phyloP scores from a whole-genome alignment of 129 eudicot genomes.

The Pulicaria dysenterica region DNA sequence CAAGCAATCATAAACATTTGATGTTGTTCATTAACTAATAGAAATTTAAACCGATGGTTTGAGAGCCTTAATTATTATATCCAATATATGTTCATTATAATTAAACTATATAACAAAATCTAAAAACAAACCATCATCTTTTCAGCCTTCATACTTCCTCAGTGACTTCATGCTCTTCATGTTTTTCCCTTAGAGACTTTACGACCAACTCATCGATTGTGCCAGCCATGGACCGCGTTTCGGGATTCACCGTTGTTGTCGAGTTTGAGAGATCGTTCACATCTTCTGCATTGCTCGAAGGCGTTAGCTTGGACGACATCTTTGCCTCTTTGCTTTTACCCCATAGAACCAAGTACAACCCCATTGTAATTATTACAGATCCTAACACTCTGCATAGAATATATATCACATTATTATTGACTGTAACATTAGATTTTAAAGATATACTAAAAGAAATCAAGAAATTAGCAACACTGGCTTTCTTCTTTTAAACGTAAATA shows the following conservation, averaged over 20 bases:
- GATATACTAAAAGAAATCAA: background rate
- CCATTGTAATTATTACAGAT: slow-evolving; percentile 38
- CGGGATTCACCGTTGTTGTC: background rate
- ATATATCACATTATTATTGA: background rate
- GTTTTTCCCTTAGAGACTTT: slow-evolving; percentile 1
- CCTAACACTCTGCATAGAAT: slow-evolving; percentile 51
- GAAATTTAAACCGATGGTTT: too few species aligned
- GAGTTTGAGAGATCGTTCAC: background rate
- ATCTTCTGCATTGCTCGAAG: slow-evolving; percentile 26
- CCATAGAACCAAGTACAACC: slow-evolving; percentile 73
- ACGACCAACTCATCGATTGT: slow-evolving; percentile 10
- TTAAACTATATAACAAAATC: background rate
- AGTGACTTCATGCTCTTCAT: background rate
- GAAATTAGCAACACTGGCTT: background rate
- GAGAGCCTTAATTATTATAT: background rate
- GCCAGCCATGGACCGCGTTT: background rate
- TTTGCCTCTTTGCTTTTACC: slow-evolving; percentile 55
- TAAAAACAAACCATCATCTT: background rate
- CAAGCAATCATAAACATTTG: too few species aligned
- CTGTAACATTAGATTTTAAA: background rate
- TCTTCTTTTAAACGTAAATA: too few species aligned
- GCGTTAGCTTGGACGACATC: slow-evolving; percentile 21
- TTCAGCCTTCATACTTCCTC: background rate
- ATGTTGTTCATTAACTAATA: too few species aligned
- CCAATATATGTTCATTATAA: background rate